phyloP scores from a whole-genome alignment of 805 yeast genomes.

The Candida krabiensis region DNA sequence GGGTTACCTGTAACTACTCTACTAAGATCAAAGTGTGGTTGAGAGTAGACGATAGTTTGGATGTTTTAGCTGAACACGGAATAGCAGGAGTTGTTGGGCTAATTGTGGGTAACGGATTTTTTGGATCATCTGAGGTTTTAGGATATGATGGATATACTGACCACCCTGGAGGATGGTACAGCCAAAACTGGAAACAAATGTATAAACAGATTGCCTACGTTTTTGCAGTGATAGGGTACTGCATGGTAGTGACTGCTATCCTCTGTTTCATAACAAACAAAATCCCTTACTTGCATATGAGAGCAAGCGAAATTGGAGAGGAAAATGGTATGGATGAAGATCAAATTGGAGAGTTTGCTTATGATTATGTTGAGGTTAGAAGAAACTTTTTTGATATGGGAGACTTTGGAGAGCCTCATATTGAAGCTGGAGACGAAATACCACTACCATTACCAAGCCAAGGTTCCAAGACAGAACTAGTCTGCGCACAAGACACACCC shows the following conservation, averaged over 20 bases:
- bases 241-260: conserved; percentile 72
- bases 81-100: conserved; percentile 91
- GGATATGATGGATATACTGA: conserved; percentile 87
- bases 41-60: conserved; percentile 88
- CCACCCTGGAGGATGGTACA: conserved; percentile 90
- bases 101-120: conserved; percentile 75
- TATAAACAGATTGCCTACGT: conserved; percentile 87
- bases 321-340: conserved; percentile 92
- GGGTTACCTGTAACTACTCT: conserved; percentile 83
- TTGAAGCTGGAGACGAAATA: not conserved
- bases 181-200: conserved; percentile 87
- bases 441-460: not conserved
- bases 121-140: conserved; percentile 83
- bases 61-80: conserved; percentile 98
- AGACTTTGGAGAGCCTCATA: conserved; percentile 6
- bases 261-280: conserved; percentile 71
- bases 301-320: conserved; percentile 85
- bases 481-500: conserved; percentile 1
- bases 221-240: conserved; percentile 71
- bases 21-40: conserved; percentile 82
- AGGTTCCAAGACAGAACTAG: conserved; percentile 1
- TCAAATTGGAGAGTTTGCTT: conserved; percentile 98
- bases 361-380: conserved; percentile 95
- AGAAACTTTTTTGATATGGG: conserved; percentile 69
- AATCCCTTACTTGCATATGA: conserved; percentile 78